Evolutionary conservation across 352 stramenopile genomes (phyloP), one percentile per base, ranked within the genome.

Genomic region (Thraustochytrium sp.): DNA sequence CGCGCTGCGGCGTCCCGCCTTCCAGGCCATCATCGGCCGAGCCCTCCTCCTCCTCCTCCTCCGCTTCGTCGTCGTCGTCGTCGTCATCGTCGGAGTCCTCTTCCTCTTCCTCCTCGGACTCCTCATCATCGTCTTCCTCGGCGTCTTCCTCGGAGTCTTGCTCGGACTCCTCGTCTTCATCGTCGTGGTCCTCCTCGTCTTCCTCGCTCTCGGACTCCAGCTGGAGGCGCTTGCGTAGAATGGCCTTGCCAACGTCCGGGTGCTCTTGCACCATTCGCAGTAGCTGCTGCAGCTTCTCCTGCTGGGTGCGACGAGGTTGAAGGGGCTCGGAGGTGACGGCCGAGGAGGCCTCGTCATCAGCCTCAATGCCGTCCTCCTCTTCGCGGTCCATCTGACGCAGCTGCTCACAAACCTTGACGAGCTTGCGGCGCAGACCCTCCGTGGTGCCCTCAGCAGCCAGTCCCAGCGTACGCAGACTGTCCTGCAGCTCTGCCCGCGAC

Each of bases 201-300:
- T 9, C n/a, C 8, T 31, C 46, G 21, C 26, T 29, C 4, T 72
- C 59, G 3, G 59, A 72, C 40, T 72, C 59, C 13, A 72, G 21
- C 2, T 72, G 59, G 16, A 72, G 31, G 11, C 59, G 59, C 59
- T 72, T 72, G 2, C 40, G 16, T 31, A 72, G 5, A 26, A 72
- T 72, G 1, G 59, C 29, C 46, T 72, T 72, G 18, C 59, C 59
- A 1, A 72, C 26, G 40, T 72, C 59, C 36, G 59, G 59, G 36
- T 72, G 34, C 26, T 72, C 59, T 44, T 72, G 59, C 1, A 72
- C 59, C 59, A 72, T 72, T 11, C 59, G 59, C 9, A 72, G 59
- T 1, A 72, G 59, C 59, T 72, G 59, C 26, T 72, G 59, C 59
- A 72, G 13, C 36, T 72, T 72, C 16, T 72, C 59, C 31, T 72